These are phyloP conservation scores for Aspergillus clavatus DNA, from an alignment of 2,329 filamentous ascomycete genomes.

Conservation along the genomic window DNA sequence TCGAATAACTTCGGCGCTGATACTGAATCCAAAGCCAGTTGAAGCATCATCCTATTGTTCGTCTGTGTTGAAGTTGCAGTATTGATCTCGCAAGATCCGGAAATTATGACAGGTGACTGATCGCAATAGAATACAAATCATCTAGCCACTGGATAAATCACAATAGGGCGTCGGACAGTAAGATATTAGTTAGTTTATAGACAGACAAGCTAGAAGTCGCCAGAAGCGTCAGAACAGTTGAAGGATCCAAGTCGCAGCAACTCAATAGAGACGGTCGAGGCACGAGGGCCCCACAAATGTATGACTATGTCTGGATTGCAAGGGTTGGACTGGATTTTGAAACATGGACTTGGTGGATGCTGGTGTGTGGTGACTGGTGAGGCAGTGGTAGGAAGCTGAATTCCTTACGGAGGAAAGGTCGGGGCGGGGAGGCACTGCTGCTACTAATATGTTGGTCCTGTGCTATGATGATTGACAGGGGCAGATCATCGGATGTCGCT, in stretches of 20 bases:
- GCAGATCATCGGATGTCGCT: neutral
- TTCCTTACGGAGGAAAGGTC: constrained; percentile 7
- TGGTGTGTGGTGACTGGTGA: constrained; percentile 14
- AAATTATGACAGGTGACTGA: too few species aligned
- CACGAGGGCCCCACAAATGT: too few species aligned
- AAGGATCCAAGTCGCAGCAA: too few species aligned
- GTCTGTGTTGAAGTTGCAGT: neutral
- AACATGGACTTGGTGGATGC: neutral
- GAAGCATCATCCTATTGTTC: constrained; percentile 27
- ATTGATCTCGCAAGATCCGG: neutral
- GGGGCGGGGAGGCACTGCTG: neutral
- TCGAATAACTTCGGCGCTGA: constrained; percentile 21
- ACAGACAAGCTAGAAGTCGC: too few species aligned
- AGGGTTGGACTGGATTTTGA: neutral
- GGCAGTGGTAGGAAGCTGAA: constrained; percentile 23
- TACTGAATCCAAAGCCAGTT: constrained; percentile 12
- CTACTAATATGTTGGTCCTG: too few species aligned
- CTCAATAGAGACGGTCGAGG: too few species aligned
- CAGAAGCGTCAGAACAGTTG: neutral
- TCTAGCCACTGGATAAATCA: too few species aligned
- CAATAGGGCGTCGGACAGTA: too few species aligned
- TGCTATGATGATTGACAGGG: too few species aligned
- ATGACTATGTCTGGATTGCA: neutral
- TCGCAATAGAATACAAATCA: too few species aligned
- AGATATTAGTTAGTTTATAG: too few species aligned